phyloP scores from a whole-genome alignment of 129 eudicot genomes.

The Artemisia tridentata region DNA sequence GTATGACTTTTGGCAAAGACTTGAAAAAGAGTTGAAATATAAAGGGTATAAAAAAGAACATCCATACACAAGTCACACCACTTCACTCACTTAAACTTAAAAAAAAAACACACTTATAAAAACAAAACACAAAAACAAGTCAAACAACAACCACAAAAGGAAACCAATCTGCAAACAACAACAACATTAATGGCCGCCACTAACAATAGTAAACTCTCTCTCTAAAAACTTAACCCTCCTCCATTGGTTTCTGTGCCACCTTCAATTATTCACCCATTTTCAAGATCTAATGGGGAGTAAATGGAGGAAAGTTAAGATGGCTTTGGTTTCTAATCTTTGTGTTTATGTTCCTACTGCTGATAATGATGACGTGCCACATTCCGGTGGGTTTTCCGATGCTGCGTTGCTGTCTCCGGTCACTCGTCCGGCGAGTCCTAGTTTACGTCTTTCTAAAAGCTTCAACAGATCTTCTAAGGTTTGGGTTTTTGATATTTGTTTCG shows the following conservation, averaged over 20 bases:
- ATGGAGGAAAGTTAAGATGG: constrained; percentile 76
- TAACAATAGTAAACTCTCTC: constrained; percentile 18
- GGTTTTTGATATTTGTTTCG: neutral
- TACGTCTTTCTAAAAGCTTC: constrained; percentile 59
- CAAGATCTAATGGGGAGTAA: constrained; percentile 65
- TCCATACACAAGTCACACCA: too few species aligned
- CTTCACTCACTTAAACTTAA: too few species aligned
- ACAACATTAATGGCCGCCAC: constrained; percentile 16
- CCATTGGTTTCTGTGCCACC: constrained; percentile 41
- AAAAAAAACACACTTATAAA: too few species aligned
- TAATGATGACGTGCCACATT: constrained; percentile 38
- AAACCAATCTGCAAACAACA: constrained; percentile 1
- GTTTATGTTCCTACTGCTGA: constrained; percentile 46
- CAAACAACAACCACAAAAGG: neutral
- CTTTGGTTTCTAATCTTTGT: constrained; percentile 74
- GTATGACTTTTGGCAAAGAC: too few species aligned
- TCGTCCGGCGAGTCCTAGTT: constrained; percentile 51
- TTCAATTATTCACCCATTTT: constrained; percentile 32
- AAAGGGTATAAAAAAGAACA: too few species aligned
- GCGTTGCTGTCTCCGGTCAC: constrained; percentile 56
- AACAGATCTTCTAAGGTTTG: constrained; percentile 81
- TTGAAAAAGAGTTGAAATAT: too few species aligned
- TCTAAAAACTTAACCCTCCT: constrained; percentile 24
- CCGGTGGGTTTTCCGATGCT: constrained; percentile 51
- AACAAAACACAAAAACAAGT: neutral